Base-by-base conservation (phyloP, 2,329 filamentous ascomycete species). In the Bisporella sp. region DNA sequence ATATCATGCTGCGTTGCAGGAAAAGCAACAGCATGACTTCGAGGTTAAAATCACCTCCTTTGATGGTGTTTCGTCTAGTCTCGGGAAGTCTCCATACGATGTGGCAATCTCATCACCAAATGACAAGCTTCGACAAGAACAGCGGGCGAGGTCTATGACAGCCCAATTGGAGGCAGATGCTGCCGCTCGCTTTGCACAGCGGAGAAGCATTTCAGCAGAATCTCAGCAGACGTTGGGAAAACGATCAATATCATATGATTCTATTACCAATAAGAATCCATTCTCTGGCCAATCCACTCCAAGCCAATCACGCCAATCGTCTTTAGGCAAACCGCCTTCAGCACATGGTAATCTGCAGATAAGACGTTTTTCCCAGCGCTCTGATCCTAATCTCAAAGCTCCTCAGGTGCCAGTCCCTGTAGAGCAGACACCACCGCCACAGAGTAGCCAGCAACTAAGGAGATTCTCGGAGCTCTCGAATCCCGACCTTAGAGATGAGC, bases 61-160 rank as follows among this genome's bases (percentile, higher is more conserved):
- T 29, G 51, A 55, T 6, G 54, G 33, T 8, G 51, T 63, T 8
- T 50, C 58, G 3, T 56, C 45, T 2, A 57, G 57, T 11, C 45
- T 64, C 2, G 60, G 62, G 1, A 54, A 47, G 21, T 58, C 54
- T 12, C 58, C 59, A 5, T 63, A 64, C 47, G 58, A 63, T 32
- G 37, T 54, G 5, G 58, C 52, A 42, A 33, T 54, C 28, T 37
- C 41, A 5, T 42, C 52, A 31, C 45, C 35, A 30, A 41, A 35
- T n/a, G 47, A 13, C 44, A 9, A 29, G n/a, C 31, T 13, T 53
- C 4, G 13, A 28, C 29, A 33, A 46, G 12, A 45, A 47, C 13
- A 55, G 6, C 44, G 55, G 46, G 49, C 59, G 21, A 58, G 55
- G 49, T 59, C 56, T 6, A 54, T 61, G 52, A 62, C 61, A 12